Percentiles rank a stretch among this genome's conserved stretches.
These are phyloP conservation scores for Aspergillus uvarum DNA, from an alignment of 2,329 filamentous ascomycete species.

Conservation along the genomic window DNA sequence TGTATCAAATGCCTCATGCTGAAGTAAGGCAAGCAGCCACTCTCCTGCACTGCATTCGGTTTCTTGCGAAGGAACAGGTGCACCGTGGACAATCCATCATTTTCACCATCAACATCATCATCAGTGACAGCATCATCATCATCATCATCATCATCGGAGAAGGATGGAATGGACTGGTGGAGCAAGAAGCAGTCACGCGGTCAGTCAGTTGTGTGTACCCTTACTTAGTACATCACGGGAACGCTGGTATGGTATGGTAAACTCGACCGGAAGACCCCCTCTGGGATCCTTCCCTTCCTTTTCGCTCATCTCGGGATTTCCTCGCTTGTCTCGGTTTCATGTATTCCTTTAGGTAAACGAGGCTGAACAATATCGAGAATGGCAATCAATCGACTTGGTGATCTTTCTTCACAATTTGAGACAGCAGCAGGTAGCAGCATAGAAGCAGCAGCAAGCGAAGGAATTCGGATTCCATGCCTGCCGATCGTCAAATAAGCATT, in stretches of 20 bases:
- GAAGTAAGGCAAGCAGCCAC: neutral
- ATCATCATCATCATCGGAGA: neutral
- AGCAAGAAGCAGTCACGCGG: constrained; percentile 18
- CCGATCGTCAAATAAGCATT: neutral
- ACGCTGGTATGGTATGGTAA: constrained; percentile 6
- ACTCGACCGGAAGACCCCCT: neutral
- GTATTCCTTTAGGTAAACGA: neutral
- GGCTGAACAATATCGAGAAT: neutral
- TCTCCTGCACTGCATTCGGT: neutral
- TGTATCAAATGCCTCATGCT: neutral
- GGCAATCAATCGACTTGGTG: neutral
- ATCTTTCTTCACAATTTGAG: neutral
- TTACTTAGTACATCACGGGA: constrained; percentile 6
- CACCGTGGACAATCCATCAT: neutral
- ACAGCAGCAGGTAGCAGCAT: neutral
- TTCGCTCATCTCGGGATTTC: constrained; percentile 2
- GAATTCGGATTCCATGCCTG: neutral
- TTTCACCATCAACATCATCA: neutral
- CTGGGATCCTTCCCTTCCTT: neutral
- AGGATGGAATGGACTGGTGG: constrained; percentile 13
- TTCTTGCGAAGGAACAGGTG: neutral
- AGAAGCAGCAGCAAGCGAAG: neutral
- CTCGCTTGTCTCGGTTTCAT: constrained; percentile 7
- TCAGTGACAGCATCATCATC: neutral
- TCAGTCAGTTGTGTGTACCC: constrained; percentile 11